A percentile compares a stretch with the other conserved stretches of the same genome.
phyloP scores from a whole-genome alignment of 495 filamentous ascomycete species.

The Xylaria flabelliformis region DNA sequence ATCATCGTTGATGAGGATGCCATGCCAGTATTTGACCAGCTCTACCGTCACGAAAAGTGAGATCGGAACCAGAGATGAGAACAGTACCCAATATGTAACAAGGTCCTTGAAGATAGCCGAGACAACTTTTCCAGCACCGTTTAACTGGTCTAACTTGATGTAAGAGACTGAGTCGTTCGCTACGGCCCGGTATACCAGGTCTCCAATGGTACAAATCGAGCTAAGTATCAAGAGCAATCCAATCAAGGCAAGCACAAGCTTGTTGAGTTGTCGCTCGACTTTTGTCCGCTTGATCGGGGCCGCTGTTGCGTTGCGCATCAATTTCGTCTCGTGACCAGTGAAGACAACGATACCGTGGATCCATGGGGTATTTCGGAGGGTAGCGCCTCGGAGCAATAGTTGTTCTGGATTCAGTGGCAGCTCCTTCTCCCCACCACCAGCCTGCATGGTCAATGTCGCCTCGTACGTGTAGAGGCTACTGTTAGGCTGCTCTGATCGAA shows the following conservation, averaged over 20 bases:
- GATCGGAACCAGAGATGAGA: constrained; percentile 95
- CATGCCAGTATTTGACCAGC: constrained; percentile 96
- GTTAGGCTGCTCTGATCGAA: constrained; percentile 97
- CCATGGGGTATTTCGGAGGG: constrained; percentile 96
- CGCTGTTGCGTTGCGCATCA: constrained; percentile 98
- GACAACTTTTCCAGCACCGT: constrained; percentile 58
- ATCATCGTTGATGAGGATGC: constrained; percentile 96
- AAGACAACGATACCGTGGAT: constrained; percentile 97
- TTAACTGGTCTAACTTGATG: constrained; percentile 64
- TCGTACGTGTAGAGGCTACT: constrained; percentile 99
- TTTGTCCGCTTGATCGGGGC: constrained; percentile 97
- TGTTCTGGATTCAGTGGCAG: constrained; percentile 65
- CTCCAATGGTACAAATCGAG: constrained; percentile 87
- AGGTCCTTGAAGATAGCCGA: constrained; percentile 92
- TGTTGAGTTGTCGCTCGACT: constrained; percentile 91
- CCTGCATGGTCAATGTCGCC: constrained; percentile 90
- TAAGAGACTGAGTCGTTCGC: constrained; percentile 67
- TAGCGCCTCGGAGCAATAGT: constrained; percentile 89
- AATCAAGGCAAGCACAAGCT: constrained; percentile 89
- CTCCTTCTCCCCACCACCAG: constrained; percentile 96
- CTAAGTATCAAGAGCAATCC: constrained; percentile 83
- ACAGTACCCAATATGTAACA: constrained; percentile 98
- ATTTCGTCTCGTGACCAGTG: constrained; percentile 97
- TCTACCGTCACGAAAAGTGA: constrained; percentile 98
- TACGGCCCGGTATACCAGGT: constrained; percentile 77